Evolutionary conservation across 2,329 filamentous ascomycete genomes (phyloP), one percentile per base, ranked within the genome.

Genomic region (Rosellinia necatrix): DNA sequence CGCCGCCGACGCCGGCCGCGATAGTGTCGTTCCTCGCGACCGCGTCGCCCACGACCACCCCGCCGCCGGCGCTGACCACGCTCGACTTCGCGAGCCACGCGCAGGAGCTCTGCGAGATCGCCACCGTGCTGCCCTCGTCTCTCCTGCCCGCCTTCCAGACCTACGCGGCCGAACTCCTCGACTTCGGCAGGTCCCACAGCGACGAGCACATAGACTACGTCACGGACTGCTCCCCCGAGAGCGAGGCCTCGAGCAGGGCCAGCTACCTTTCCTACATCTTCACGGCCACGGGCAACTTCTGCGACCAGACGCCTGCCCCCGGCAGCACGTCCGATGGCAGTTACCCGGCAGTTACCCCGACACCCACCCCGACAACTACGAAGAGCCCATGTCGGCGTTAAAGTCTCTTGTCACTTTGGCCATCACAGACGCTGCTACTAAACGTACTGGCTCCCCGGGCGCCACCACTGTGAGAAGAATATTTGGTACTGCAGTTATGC

Each of bases 231-330:
- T 15, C 40, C 24, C 46, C 46, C 17, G 38, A 29, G 15, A n/a
- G 21, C 6, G 38, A 55, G 46, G 52, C 49, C 7, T 44, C 52
- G 13, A 40, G 30, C 17, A 24, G 30, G 9, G 49, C 15, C 46
- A 49, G 46, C 40, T 55, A 55, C 21, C 40, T 55, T 17, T 25
- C 43, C 1, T 55, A 19, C n/a, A 12, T 55, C 52, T 49, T 55
- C 13, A 49, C 52, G 2, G 52, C 52, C 15, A 55, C 52, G 30
- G 46, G 24, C 24, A 46, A 55, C 21, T 44, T 49, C n/a, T 55
- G 52, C 17, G 25, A 37, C 5, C 15, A 37, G 17, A 49, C 46
- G 21, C 35, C 49, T 37, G 17, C 49, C 7, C 49, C 51, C n/a
- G 51, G 51, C 22, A 22, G 43, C 13, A n/a, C 34, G 5, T 35